These are phyloP conservation scores for Oryza punctata DNA, from an alignment of 176 grass and related monocot species.

Conservation along the genomic window DNA sequence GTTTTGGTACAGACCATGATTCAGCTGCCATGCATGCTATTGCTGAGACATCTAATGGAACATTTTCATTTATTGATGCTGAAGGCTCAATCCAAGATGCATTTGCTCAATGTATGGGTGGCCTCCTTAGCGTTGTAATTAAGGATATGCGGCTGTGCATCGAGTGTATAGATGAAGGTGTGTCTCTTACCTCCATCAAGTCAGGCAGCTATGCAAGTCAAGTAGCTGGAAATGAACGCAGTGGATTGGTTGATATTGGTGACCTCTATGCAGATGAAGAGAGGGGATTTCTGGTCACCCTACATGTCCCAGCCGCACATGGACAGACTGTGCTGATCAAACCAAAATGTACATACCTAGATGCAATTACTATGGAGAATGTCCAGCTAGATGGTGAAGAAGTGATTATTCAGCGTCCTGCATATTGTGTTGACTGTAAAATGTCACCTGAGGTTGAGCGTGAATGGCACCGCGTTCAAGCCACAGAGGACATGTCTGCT, in stretches of 20 bases:
- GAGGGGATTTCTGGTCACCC: conserved; percentile 69
- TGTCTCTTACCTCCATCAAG: conserved; percentile 64
- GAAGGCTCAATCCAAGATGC: conserved; percentile 77
- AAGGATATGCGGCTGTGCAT: conserved; percentile 63
- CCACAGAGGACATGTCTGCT: conserved; percentile 70
- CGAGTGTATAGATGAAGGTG: conserved; percentile 55
- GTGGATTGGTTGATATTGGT: conserved; percentile 68
- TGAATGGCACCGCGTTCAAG: conserved; percentile 70
- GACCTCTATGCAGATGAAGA: conserved; percentile 95
- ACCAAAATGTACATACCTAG: conserved; percentile 57
- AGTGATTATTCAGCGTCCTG: conserved; percentile 55
- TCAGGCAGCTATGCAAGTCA: conserved; percentile 71
- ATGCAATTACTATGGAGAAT: conserved; percentile 49
- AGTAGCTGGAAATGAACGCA: conserved; percentile 41
- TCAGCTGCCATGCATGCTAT: conserved; percentile 79
- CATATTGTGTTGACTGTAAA: conserved; percentile 19
- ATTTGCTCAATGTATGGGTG: conserved; percentile 95
- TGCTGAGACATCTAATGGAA: conserved; percentile 61
- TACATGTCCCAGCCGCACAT: conserved; percentile 41
- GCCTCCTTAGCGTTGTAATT: conserved; percentile 78
- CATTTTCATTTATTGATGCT: conserved; percentile 85
- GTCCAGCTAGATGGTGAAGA: conserved; percentile 49
- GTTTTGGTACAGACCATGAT: conserved; percentile 88
- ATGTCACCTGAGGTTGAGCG: conserved; percentile 76
- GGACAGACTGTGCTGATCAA: conserved; percentile 56